Evolutionary conservation across 768 basidiomycete species (phyloP), one percentile per base, ranked within the genome.

Genomic region (Hypsizygus marmoreus): DNA sequence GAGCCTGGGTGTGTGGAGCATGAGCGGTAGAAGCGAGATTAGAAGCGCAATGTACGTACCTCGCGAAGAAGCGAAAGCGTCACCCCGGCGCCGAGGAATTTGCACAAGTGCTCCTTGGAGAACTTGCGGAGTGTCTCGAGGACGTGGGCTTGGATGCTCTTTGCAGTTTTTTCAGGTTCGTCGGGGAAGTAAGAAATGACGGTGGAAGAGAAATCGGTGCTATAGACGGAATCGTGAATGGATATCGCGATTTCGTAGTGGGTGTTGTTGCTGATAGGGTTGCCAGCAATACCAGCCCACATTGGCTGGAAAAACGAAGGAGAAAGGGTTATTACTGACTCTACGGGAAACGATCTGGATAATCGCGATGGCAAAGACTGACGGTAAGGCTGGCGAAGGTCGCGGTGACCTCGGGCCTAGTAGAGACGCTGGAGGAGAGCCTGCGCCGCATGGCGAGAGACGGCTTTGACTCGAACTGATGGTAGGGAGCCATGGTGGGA

Each of bases 171-270:
- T 12, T 79, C 73, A 8, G 79, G 71, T 39, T 77, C 71, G 45
- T 73, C 70, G 3, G 75, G 43, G 46, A 68, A 66, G 67, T 79
- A 86, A 0, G 80, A 66, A 50, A 91, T 62, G 37, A 69, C 55
- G 51, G 71, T 53, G 16, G 88, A 86, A 14, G 82, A 67, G 56
- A 82, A 91, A 63, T 91, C 89, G 51, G 88, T 88, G 67, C 75
- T 82, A 64, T 92, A 92, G 61, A 91, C 87, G 12, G 86, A 88
- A 63, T 92, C 90, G 59, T 91, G 89, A 37, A 91, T 74, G 45
- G 88, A 87, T 59, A 91, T 73, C 30, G 88, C 84, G 59, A 92
- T 68, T 66, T 91, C 87, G 47, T 77, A 82, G 45, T 76, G 68
- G 40, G 75, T 77, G 45, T 76, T 79, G 59, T 81, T 79, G 59